Conservation (phyloP, 148 eudicot species). For the Vaccinium corymbosum region DNA sequence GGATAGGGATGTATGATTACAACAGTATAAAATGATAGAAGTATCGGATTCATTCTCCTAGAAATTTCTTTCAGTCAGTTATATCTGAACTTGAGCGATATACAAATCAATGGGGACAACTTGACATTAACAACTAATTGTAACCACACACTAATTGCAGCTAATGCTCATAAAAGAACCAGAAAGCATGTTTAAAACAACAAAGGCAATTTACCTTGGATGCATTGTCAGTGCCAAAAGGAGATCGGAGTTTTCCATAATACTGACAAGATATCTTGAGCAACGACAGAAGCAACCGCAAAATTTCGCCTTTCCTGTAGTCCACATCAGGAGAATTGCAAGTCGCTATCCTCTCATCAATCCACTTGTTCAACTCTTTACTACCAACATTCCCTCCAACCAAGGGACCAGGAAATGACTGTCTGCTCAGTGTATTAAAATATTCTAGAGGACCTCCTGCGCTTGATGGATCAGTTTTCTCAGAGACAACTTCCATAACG, state of each 20-base stretch:
- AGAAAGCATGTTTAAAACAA: background rate
- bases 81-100: background rate
- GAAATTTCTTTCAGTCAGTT: background rate
- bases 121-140: constrained; percentile 6
- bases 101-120: background rate
- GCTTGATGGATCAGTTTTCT: constrained; percentile 33
- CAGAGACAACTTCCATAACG: constrained; percentile 51
- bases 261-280: constrained; percentile 86
- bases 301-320: constrained; percentile 46
- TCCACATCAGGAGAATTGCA: constrained; percentile 31
- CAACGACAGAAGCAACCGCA: constrained; percentile 78
- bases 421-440: constrained; percentile 48
- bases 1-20: background rate
- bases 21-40: background rate
- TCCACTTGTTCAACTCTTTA: constrained; percentile 82
- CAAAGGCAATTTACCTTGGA: constrained; percentile 44
- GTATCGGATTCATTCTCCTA: background rate
- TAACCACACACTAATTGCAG: background rate
- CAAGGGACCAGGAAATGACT: constrained; percentile 69
- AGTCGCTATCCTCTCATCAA: constrained; percentile 62
- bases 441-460: constrained; percentile 42
- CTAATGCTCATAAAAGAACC: background rate
- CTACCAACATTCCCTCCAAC: constrained; percentile 61
- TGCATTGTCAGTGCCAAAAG: constrained; percentile 64
- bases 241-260: constrained; percentile 91